Conservation (phyloP, 2,329 filamentous ascomycete species). For the Ophiostoma himal-ulmi region DNA sequence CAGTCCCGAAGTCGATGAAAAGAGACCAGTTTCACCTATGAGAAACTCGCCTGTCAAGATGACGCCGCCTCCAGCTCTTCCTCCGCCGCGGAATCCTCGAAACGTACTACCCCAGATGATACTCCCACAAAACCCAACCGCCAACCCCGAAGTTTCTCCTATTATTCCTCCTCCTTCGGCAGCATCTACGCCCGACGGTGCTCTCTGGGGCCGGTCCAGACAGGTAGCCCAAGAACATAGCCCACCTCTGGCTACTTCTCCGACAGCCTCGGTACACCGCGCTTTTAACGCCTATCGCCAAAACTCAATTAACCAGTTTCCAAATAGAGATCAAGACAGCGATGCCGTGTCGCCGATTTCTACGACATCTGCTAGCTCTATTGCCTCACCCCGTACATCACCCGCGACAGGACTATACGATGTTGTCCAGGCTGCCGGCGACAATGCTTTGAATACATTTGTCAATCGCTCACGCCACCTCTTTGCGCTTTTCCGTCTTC, state of each 20-base stretch:
- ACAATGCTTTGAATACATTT: conserved; percentile 66
- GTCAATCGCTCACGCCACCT: conserved; percentile 65
- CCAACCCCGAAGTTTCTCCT: conserved; percentile 18
- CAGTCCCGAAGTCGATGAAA: conserved; percentile 27
- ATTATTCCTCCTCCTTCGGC: conserved; percentile 17
- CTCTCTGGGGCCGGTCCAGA: conserved; percentile 22
- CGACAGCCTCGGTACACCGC: conserved; percentile 29
- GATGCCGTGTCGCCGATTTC: conserved; percentile 15
- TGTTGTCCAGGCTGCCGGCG: conserved; percentile 37
- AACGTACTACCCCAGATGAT: conserved; percentile 11
- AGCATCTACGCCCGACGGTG: conserved; percentile 21
- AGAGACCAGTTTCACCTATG: conserved; percentile 8
- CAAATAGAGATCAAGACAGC: conserved; percentile 27
- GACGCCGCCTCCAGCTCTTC: conserved; percentile 14
- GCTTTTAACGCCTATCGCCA: conserved; percentile 28
- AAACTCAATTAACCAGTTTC: conserved; percentile 28
- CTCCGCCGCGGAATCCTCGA: conserved; percentile 21
- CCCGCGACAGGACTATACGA: conserved; percentile 35
- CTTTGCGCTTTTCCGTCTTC: conserved; percentile 67
- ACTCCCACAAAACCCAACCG: neutral
- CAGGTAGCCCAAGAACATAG: conserved; percentile 35
- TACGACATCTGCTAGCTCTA: conserved; percentile 14
- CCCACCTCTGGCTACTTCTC: conserved; percentile 33
- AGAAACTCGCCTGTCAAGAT: conserved; percentile 16
- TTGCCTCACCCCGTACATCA: conserved; percentile 15